Evolutionary conservation across 2,329 filamentous ascomycete species (phyloP).

Genomic region (Colletotrichum sp.): DNA sequence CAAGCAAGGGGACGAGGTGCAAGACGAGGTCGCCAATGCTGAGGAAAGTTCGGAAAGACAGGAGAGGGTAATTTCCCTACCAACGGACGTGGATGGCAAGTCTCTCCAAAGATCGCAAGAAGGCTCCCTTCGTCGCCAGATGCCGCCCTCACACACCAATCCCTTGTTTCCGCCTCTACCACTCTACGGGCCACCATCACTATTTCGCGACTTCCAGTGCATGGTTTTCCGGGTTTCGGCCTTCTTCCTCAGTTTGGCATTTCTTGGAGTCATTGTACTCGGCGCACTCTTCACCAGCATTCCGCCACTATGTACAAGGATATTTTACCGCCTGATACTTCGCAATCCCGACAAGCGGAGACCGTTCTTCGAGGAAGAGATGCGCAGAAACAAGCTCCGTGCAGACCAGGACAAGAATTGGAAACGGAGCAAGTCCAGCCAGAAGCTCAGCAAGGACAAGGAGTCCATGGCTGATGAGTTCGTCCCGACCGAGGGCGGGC

Average conservation of each 20-base stretch:
- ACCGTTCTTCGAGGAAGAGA: constrained; percentile 78
- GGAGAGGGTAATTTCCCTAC: constrained; percentile 28
- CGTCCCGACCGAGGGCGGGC: constrained; percentile 78
- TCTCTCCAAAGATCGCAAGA: constrained; percentile 49
- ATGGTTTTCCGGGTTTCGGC: constrained; percentile 69
- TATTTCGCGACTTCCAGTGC: constrained; percentile 69
- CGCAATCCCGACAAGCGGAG: constrained; percentile 64
- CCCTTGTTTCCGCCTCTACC: constrained; percentile 86
- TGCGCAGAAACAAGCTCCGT: constrained; percentile 60
- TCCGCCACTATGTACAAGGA: constrained; percentile 51
- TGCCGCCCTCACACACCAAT: constrained; percentile 73
- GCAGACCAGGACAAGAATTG: constrained; percentile 66
- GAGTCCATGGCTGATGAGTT: constrained; percentile 61
- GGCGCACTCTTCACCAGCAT: constrained; percentile 75
- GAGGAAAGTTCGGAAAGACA: constrained; percentile 34
- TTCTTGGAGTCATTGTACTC: constrained; percentile 77
- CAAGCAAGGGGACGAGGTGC: constrained; percentile 25
- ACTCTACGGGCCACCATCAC: constrained; percentile 77
- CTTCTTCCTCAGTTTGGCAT: constrained; percentile 77
- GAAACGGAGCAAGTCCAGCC: constrained; percentile 49
- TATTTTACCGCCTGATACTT: constrained; percentile 60
- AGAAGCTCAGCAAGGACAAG: constrained; percentile 43
- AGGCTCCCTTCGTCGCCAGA: constrained; percentile 48
- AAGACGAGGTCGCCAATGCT: constrained; percentile 31
- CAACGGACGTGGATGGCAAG: constrained; percentile 33